Conservation (phyloP, 2,329 filamentous ascomycete genomes). For the Magnaporthales sp. region DNA sequence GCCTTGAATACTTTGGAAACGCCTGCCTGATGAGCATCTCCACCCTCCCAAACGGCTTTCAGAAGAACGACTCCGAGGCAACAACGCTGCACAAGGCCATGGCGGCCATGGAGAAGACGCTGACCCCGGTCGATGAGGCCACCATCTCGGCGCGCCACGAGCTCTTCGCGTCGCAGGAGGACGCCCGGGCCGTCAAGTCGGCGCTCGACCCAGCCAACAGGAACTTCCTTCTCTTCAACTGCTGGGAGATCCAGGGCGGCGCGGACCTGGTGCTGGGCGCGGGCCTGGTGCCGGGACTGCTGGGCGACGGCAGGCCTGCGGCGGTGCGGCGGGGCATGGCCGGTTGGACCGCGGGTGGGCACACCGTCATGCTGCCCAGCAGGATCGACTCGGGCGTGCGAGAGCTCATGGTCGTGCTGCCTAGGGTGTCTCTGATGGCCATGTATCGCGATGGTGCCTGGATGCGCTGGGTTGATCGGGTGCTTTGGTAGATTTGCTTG, state of each 20-base stretch:
- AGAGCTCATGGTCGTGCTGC: conserved; percentile 1
- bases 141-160: background rate
- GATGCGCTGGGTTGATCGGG: conserved; percentile 1
- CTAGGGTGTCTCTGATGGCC: background rate
- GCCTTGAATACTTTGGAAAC: conserved; percentile 1
- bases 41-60: background rate
- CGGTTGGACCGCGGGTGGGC: background rate
- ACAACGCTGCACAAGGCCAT: background rate
- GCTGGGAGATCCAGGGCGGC: background rate
- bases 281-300: background rate
- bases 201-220: background rate
- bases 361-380: background rate
- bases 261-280: background rate
- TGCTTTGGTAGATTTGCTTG: background rate
- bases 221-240: background rate
- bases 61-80: background rate
- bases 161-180: background rate
- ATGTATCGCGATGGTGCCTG: background rate
- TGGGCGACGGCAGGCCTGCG: background rate
- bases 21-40: background rate
- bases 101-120: background rate
- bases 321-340: background rate
- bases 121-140: background rate
- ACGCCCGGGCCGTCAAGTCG: background rate
- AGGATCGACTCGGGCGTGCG: background rate